These are phyloP conservation scores for Ustanciosporium gigantosporum DNA, from an alignment of 1,284 basidiomycete species.

Conservation along the genomic window DNA sequence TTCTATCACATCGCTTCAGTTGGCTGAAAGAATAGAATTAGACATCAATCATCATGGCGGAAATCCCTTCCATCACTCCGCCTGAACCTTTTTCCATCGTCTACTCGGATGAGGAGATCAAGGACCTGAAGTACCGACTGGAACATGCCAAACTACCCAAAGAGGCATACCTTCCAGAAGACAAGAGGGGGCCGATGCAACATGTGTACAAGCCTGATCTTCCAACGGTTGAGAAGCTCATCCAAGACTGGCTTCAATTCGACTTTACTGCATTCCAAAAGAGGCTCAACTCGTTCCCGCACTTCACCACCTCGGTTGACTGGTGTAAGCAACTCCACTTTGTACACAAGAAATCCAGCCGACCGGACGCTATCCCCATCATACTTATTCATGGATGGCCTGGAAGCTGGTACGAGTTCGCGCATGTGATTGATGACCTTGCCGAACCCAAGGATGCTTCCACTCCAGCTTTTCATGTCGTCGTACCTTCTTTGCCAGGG, in stretches of 20 bases:
- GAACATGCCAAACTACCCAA: slow-evolving; percentile 32
- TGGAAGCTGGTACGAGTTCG: slow-evolving; percentile 42
- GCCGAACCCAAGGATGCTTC: slow-evolving; percentile 25
- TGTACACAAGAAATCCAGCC: slow-evolving; percentile 29
- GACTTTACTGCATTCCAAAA: slow-evolving; percentile 28
- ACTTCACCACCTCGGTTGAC: slow-evolving; percentile 49
- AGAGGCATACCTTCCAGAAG: slow-evolving; percentile 29
- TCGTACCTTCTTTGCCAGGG: slow-evolving; percentile 51
- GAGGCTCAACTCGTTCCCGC: slow-evolving; percentile 28
- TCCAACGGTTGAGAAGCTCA: slow-evolving; percentile 13
- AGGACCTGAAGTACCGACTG: slow-evolving; percentile 29
- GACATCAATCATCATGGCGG: too few relatives aligned
- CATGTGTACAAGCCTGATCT: slow-evolving; percentile 27
- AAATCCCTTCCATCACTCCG: slow-evolving; percentile 26
- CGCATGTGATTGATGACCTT: slow-evolving; percentile 31
- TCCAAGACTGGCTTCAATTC: slow-evolving; percentile 21
- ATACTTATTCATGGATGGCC: slow-evolving; percentile 57
- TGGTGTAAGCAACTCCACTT: slow-evolving; percentile 50
- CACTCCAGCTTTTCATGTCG: slow-evolving; percentile 50
- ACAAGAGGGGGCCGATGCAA: slow-evolving; percentile 9
- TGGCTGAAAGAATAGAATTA: too few relatives aligned
- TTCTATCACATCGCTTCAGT: too few relatives aligned
- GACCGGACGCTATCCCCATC: slow-evolving; percentile 47
- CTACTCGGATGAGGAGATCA: slow-evolving; percentile 30
- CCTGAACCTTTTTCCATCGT: slow-evolving; percentile 37